Evolutionary conservation across 345 rosid species (phyloP).

Genomic region (Moringa oleifera): DNA sequence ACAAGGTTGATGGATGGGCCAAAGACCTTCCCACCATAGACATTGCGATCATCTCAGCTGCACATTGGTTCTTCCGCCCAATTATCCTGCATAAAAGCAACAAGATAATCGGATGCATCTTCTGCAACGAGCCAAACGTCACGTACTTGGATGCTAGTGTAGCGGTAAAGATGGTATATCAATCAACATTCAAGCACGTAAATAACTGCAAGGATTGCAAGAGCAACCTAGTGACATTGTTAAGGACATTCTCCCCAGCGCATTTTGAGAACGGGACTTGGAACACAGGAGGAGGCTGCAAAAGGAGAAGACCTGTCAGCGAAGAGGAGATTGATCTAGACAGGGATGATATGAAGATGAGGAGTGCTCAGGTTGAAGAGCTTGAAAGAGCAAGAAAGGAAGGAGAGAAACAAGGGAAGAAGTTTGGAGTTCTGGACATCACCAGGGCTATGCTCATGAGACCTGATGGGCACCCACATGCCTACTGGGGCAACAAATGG

Average conservation of each 20-base stretch:
- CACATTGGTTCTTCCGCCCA: conserved; percentile 79
- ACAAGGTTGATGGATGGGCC: conserved; percentile 47
- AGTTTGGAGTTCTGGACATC: conserved; percentile 49
- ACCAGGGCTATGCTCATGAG: conserved; percentile 70
- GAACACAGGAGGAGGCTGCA: conserved; percentile 72
- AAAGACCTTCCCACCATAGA: conserved; percentile 36
- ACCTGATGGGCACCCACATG: conserved; percentile 80
- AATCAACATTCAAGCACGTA: conserved; percentile 42
- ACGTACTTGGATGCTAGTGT: conserved; percentile 33
- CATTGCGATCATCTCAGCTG: conserved; percentile 53
- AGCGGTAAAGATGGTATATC: conserved; percentile 47
- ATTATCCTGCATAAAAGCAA: conserved; percentile 38
- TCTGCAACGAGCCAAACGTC: conserved; percentile 45
- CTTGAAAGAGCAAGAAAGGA: conserved; percentile 18
- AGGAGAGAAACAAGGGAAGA: conserved; percentile 27
- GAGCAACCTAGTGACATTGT: conserved; percentile 25
- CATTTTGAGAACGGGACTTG: conserved; percentile 84
- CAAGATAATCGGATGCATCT: conserved; percentile 50
- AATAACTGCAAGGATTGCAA: conserved; percentile 31
- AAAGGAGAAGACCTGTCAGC: conserved; percentile 43
- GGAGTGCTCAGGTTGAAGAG: conserved; percentile 51
- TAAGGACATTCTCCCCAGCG: conserved; percentile 80
- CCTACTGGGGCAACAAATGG: conserved; percentile 69
- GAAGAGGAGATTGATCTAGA: conserved; percentile 19
- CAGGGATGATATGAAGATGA: conserved; percentile 40